Percentiles rank a stretch among this genome's conserved stretches.
phyloP scores from a whole-genome alignment of 179 eudicot genomes.

The Heliamphora pulchella region DNA sequence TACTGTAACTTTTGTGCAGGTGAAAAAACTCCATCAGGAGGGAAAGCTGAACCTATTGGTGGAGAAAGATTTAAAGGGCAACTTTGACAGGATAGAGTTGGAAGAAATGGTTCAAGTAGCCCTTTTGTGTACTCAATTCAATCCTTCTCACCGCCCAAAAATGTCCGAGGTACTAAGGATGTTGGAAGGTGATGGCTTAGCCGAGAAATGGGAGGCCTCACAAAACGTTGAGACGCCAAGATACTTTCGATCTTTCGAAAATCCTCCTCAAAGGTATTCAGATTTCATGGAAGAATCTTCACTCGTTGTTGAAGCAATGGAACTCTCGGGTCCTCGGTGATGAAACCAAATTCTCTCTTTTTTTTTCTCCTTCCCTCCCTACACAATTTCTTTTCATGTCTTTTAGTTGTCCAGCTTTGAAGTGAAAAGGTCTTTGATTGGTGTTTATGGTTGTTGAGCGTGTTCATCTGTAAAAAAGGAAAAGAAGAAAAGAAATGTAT shows the following conservation, averaged over 20 bases:
- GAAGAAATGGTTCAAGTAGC: conserved; percentile 79
- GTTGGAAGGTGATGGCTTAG: conserved; percentile 77
- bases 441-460: conserved; percentile 20
- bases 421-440: conserved; percentile 12
- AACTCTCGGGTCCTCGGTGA: conserved; percentile 81
- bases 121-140: conserved; percentile 65
- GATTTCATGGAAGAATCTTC: conserved; percentile 82
- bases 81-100: conserved; percentile 49
- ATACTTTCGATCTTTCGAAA: conserved; percentile 34
- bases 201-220: conserved; percentile 75
- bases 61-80: conserved; percentile 53
- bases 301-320: conserved; percentile 70
- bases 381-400: conserved; percentile 1
- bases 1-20: conserved; percentile 32
- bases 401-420: neutral
- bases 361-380: neutral
- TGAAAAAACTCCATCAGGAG: conserved; percentile 64
- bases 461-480: conserved; percentile 20
- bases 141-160: conserved; percentile 63
- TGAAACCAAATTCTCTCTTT: neutral
- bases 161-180: conserved; percentile 73
- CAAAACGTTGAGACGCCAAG: conserved; percentile 53
- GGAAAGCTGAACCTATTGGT: conserved; percentile 54
- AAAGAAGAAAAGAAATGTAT: conserved; percentile 7
- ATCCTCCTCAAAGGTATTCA: conserved; percentile 47